phyloP scores from a whole-genome alignment of 2,329 filamentous ascomycete genomes.

The Daldinia sp. region DNA sequence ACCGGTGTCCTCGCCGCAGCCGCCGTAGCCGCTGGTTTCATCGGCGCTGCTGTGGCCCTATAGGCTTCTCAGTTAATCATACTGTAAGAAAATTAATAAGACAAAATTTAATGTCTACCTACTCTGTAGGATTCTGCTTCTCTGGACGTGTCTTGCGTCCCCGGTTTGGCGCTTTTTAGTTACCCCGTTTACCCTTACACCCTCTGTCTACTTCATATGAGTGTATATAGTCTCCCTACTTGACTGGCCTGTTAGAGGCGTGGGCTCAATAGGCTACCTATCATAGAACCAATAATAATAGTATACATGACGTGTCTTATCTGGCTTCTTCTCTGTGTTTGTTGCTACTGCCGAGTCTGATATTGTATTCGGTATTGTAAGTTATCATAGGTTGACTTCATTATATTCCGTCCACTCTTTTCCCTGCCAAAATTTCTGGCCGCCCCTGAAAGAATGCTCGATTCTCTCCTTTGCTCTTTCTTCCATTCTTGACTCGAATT shows the following conservation, averaged over 20 bases:
- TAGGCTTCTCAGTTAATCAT: conserved; percentile 1
- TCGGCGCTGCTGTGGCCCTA: conserved; percentile 25
- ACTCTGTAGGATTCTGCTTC: background rate
- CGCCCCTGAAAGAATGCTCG: conserved; percentile 44
- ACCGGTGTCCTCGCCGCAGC: conserved; percentile 28
- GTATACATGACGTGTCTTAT: background rate
- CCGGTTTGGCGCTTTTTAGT: background rate
- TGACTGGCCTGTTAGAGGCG: background rate
- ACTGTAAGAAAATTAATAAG: conserved; percentile 2
- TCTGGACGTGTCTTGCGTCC: background rate
- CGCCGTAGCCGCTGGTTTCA: conserved; percentile 19
- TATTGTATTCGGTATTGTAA: background rate
- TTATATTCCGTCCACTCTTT: conserved; percentile 41
- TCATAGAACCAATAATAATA: background rate
- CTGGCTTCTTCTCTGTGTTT: background rate
- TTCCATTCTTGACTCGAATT: conserved; percentile 42
- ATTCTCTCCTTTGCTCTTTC: conserved; percentile 41
- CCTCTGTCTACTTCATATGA: background rate
- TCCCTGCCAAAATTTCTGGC: conserved; percentile 43
- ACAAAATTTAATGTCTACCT: background rate
- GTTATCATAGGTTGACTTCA: conserved; percentile 16
- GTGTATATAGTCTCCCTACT: background rate
- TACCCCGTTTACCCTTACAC: background rate
- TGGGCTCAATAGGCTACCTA: background rate
- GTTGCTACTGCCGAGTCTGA: background rate